phyloP scores from a whole-genome alignment of 2,329 filamentous ascomycete genomes.

The Pezicula carpinea region DNA sequence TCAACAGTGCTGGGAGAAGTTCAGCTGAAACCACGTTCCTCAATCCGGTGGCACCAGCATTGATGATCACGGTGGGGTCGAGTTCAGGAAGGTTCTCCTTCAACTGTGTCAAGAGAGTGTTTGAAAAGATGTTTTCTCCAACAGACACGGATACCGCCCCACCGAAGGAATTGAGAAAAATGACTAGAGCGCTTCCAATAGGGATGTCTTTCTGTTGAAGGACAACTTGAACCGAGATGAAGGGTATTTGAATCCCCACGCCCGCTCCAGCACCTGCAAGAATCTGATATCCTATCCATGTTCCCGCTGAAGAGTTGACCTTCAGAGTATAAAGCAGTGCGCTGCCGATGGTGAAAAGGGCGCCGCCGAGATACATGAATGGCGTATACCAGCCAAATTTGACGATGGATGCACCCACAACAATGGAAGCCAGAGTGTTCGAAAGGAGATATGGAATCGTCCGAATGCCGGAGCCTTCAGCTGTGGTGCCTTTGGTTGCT shows the following conservation, averaged over 20 bases:
- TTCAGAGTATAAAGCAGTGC: too few species aligned
- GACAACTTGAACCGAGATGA: constrained; percentile 42
- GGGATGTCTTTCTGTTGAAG: constrained; percentile 45
- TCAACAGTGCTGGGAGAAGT: constrained; percentile 40
- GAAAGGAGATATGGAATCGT: constrained; percentile 16
- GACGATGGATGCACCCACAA: too few species aligned
- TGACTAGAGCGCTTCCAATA: constrained; percentile 45
- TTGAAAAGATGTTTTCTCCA: constrained; percentile 24
- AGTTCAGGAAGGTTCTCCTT: neutral
- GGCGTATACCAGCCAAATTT: too few species aligned
- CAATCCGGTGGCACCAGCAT: constrained; percentile 47
- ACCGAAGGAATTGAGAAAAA: constrained; percentile 29
- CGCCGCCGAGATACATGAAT: too few species aligned
- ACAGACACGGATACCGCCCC: constrained; percentile 24
- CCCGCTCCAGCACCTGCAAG: constrained; percentile 23
- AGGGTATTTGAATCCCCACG: constrained; percentile 39
- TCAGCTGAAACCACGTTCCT: constrained; percentile 32
- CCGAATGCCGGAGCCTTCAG: constrained; percentile 17
- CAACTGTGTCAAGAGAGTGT: constrained; percentile 1
- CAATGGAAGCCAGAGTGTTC: neutral
- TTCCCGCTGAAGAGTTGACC: too few species aligned
- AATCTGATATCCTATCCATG: too few species aligned
- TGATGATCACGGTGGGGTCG: constrained; percentile 12
- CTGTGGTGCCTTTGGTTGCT: constrained; percentile 19
- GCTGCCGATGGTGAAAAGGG: too few species aligned